A percentile compares a stretch with the other conserved stretches of the same genome.
phyloP scores from a whole-genome alignment of 352 stramenopile genomes.

The Phytopythium aichiense region DNA sequence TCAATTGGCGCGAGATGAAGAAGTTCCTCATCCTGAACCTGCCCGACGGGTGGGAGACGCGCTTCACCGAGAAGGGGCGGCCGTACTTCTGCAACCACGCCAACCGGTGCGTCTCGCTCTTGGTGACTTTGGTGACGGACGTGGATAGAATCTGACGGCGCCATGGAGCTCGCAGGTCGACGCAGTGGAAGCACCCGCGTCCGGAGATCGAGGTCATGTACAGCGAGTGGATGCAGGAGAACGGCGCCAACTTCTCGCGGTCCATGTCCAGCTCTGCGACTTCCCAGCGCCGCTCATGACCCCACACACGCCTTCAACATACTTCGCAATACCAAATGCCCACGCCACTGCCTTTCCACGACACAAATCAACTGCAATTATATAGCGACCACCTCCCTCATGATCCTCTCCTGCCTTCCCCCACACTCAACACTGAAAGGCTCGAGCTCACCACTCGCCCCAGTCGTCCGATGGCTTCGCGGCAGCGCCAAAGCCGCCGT shows the following conservation, averaged over 20 bases:
- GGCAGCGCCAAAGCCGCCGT: constrained; percentile 21
- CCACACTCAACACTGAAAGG: not conserved
- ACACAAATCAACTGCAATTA: not conserved
- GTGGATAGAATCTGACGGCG: not conserved
- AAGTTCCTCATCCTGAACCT: constrained; percentile 65
- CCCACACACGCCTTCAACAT: not conserved
- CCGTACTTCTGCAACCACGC: constrained; percentile 84
- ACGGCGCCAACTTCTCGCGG: constrained; percentile 42
- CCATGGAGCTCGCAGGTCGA: constrained; percentile 37
- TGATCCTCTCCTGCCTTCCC: not conserved
- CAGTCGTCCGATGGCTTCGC: constrained; percentile 44
- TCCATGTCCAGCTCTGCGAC: constrained; percentile 10
- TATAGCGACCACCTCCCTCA: not conserved
- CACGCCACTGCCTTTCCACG: not conserved
- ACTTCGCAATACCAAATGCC: not conserved
- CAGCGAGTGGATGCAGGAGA: constrained; percentile 74
- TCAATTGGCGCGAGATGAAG: constrained; percentile 78
- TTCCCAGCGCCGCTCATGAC: constrained; percentile 1
- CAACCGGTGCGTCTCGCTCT: constrained; percentile 35
- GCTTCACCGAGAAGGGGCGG: constrained; percentile 74
- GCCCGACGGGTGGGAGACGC: constrained; percentile 74
- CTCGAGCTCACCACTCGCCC: constrained; percentile 51
- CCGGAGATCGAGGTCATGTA: constrained; percentile 72
- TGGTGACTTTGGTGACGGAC: not conserved
- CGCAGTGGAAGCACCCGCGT: constrained; percentile 81